Conservation (phyloP, 2,329 filamentous ascomycete genomes). For the Aureobasidium sp. region DNA sequence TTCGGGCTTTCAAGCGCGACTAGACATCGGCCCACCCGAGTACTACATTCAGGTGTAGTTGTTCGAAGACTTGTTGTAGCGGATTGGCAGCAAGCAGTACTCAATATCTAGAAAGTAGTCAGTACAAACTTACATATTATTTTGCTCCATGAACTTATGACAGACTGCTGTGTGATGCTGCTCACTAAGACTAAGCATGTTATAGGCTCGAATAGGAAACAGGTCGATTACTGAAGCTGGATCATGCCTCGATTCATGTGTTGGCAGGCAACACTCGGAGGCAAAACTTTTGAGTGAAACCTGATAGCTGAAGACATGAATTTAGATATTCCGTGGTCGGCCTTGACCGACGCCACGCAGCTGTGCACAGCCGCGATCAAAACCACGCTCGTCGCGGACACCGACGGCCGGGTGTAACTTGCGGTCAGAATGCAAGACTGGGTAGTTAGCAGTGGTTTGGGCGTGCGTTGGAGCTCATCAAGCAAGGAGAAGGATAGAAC, state of each 20-base stretch:
- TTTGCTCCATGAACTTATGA: not conserved
- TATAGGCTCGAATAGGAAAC: not conserved
- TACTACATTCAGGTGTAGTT: not conserved
- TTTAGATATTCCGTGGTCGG: slow-evolving; percentile 6
- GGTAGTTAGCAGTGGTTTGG: not conserved
- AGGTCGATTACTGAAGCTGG: not conserved
- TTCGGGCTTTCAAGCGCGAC: slow-evolving; percentile 24
- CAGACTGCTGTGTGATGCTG: not conserved
- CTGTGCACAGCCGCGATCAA: slow-evolving; percentile 1
- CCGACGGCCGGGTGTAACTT: slow-evolving; percentile 2
- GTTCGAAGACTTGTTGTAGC: not conserved
- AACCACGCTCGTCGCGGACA: not conserved
- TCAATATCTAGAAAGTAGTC: not conserved
- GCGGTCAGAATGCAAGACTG: not conserved
- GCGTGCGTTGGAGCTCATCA: not conserved
- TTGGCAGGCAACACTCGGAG: not conserved
- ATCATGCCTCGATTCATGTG: not conserved
- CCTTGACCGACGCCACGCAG: slow-evolving; percentile 5
- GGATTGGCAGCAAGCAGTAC: not conserved
- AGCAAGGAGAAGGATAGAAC: not conserved
- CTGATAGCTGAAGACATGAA: not conserved
- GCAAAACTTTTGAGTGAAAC: not conserved
- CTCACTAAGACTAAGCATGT: not conserved
- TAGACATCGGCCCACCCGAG: not conserved
- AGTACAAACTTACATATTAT: not conserved